Evolutionary conservation across 1,139 yeast genomes (phyloP).

Genomic region (Blastobotrys serpentis): DNA sequence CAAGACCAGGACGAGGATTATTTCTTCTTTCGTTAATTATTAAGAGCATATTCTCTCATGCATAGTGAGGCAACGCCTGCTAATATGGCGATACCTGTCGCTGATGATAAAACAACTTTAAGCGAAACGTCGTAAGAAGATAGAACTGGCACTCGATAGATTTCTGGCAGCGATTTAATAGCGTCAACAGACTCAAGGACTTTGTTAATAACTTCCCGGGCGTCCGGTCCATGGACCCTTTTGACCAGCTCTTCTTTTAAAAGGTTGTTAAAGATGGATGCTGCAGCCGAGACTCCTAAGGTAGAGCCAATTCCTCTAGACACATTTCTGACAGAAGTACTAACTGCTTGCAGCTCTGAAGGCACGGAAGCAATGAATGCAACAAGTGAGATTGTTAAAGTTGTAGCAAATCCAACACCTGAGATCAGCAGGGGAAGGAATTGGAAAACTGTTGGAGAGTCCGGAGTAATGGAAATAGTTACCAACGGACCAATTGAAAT

Average conservation of each 20-base stretch:
- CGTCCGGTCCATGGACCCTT: constrained; percentile 35
- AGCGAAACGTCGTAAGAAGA: constrained; percentile 54
- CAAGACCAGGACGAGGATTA: too few species aligned
- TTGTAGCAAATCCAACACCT: constrained; percentile 58
- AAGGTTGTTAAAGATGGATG: constrained; percentile 58
- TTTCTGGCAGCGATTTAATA: constrained; percentile 50
- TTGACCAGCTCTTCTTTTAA: constrained; percentile 38
- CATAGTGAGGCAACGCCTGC: constrained; percentile 2
- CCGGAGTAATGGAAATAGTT: constrained; percentile 27
- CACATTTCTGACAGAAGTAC: constrained; percentile 72
- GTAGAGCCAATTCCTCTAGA: constrained; percentile 75
- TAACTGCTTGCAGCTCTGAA: constrained; percentile 61
- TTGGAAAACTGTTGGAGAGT: constrained; percentile 27
- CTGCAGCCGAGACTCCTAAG: constrained; percentile 64
- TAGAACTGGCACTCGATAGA: constrained; percentile 46
- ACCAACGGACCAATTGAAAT: constrained; percentile 47
- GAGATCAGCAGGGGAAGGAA: constrained; percentile 42
- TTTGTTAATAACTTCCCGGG: constrained; percentile 43
- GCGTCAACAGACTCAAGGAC: constrained; percentile 61
- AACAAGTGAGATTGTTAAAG: constrained; percentile 63
- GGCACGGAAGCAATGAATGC: constrained; percentile 67
- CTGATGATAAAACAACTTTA: constrained; percentile 52
- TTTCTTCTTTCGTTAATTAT: too few species aligned
- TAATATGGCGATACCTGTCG: constrained; percentile 44
- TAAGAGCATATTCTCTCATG: constrained; percentile 1